Conservation (phyloP, 2,329 filamentous ascomycete species). For the Orbilia brochopaga region DNA sequence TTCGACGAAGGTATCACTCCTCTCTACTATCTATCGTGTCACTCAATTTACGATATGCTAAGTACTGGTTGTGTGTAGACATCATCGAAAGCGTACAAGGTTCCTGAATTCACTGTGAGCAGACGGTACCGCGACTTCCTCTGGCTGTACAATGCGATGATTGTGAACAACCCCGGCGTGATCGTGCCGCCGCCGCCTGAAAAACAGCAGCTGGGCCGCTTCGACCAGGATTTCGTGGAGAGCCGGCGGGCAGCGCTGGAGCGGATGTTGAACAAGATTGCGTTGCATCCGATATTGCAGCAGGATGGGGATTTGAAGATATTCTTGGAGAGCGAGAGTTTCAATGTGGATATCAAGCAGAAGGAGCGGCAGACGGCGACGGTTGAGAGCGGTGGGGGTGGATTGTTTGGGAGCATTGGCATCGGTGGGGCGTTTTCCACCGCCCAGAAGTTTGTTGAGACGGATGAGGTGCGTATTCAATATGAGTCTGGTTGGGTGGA, state of each 20-base stretch:
- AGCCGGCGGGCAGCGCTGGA: slow-evolving; percentile 87
- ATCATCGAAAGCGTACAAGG: slow-evolving; percentile 91
- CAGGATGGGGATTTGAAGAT: slow-evolving; percentile 93
- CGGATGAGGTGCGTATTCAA: slow-evolving; percentile 78
- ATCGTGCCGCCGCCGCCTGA: slow-evolving; percentile 95
- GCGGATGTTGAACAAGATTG: slow-evolving; percentile 97
- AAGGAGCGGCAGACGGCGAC: slow-evolving; percentile 85
- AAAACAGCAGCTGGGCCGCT: slow-evolving; percentile 95
- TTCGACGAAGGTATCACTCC: slow-evolving; percentile 74
- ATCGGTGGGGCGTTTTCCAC: slow-evolving; percentile 63
- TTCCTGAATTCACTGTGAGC: slow-evolving; percentile 90
- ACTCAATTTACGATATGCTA: too few species aligned
- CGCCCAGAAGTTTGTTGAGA: slow-evolving; percentile 85
- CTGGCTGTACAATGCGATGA: slow-evolving; percentile 94
- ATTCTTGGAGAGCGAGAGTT: slow-evolving; percentile 93
- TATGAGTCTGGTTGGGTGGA: too few species aligned
- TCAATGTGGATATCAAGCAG: slow-evolving; percentile 96
- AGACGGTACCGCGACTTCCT: slow-evolving; percentile 94
- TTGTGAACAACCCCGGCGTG: slow-evolving; percentile 91
- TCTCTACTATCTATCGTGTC: neutral
- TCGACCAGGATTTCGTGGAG: slow-evolving; percentile 96
- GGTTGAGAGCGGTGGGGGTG: slow-evolving; percentile 86
- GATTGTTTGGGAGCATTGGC: slow-evolving; percentile 68
- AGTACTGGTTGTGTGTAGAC: slow-evolving; percentile 75
- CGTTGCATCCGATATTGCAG: slow-evolving; percentile 85